Conservation (phyloP, 176 grass and related monocot species). For the Hordeum marinum region DNA sequence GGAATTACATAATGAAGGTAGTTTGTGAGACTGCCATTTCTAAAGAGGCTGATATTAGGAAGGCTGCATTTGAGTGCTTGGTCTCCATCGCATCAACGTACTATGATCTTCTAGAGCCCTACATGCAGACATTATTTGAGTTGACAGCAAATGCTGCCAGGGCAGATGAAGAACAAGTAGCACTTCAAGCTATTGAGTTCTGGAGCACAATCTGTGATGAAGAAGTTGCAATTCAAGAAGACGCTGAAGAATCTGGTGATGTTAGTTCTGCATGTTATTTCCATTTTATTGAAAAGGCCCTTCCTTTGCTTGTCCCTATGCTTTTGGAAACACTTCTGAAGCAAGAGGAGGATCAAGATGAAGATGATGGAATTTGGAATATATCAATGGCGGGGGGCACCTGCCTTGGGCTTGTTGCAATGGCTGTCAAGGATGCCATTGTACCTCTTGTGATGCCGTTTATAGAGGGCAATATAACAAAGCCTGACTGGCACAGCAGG, state of each 20-base stretch:
- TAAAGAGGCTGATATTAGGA: slow-evolving; percentile 52
- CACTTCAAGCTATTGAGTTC: slow-evolving; percentile 68
- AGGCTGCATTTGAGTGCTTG: slow-evolving; percentile 61
- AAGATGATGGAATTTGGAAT: slow-evolving; percentile 56
- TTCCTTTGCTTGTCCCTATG: slow-evolving; percentile 49
- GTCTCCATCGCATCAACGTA: slow-evolving; percentile 60
- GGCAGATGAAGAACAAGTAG: slow-evolving; percentile 58
- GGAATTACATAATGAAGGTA: slow-evolving; percentile 72
- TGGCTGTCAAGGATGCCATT: slow-evolving; percentile 35
- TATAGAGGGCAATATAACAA: slow-evolving; percentile 51
- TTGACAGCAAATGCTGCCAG: slow-evolving; percentile 60
- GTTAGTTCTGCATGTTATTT: slow-evolving; percentile 29
- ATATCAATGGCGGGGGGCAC: slow-evolving; percentile 55
- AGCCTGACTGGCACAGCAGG: slow-evolving; percentile 46
- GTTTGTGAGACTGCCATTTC: slow-evolving; percentile 55
- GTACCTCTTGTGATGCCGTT: slow-evolving; percentile 63
- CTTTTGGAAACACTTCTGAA: slow-evolving; percentile 57
- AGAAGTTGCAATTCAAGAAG: slow-evolving; percentile 52
- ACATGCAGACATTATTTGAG: slow-evolving; percentile 57
- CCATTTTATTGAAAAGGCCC: slow-evolving; percentile 56
- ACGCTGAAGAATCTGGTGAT: slow-evolving; percentile 28
- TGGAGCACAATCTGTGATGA: slow-evolving; percentile 61
- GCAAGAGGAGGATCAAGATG: slow-evolving; percentile 64
- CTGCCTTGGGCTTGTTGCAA: slow-evolving; percentile 53
- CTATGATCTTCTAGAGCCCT: slow-evolving; percentile 51